These are phyloP conservation scores for Lactarius pseudohatsudake DNA, from an alignment of 768 basidiomycete species.

Conservation along the genomic window DNA sequence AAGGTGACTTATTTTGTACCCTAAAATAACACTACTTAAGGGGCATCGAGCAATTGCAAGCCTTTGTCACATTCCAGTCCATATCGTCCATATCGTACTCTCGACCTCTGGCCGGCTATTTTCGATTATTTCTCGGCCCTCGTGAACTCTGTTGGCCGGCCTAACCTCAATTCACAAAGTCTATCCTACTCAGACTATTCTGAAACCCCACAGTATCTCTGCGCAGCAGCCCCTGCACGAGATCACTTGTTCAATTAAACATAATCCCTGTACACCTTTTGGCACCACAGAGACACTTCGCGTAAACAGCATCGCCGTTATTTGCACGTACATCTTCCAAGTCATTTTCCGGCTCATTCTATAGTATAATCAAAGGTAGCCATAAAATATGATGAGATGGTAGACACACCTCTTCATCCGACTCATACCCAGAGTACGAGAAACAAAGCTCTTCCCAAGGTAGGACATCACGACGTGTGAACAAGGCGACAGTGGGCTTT, in stretches of 20 bases:
- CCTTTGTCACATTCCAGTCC: too few species aligned
- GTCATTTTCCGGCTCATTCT: slow-evolving; percentile 12
- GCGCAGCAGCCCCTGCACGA: neutral
- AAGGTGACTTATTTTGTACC: slow-evolving; percentile 13
- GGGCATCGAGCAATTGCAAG: neutral
- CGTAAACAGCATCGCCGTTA: slow-evolving; percentile 45
- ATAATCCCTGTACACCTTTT: slow-evolving; percentile 48
- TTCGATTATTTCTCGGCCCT: too few species aligned
- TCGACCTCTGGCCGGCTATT: too few species aligned
- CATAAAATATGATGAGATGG: neutral
- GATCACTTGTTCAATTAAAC: slow-evolving; percentile 27
- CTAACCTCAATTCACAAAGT: neutral
- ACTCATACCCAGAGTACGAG: slow-evolving; percentile 59
- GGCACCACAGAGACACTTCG: slow-evolving; percentile 52
- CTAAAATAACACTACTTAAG: neutral
- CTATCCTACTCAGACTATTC: neutral
- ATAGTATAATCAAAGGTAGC: neutral
- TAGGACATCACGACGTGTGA: slow-evolving; percentile 62
- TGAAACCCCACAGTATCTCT: neutral
- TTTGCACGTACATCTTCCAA: slow-evolving; percentile 5
- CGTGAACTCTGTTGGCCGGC: neutral
- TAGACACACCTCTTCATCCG: slow-evolving; percentile 36
- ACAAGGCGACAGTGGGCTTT: slow-evolving; percentile 68
- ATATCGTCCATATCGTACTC: too few species aligned
- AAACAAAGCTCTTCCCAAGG: slow-evolving; percentile 74